Base-by-base conservation (phyloP, 345 rosid species). In the Eucalyptus curtisii region DNA sequence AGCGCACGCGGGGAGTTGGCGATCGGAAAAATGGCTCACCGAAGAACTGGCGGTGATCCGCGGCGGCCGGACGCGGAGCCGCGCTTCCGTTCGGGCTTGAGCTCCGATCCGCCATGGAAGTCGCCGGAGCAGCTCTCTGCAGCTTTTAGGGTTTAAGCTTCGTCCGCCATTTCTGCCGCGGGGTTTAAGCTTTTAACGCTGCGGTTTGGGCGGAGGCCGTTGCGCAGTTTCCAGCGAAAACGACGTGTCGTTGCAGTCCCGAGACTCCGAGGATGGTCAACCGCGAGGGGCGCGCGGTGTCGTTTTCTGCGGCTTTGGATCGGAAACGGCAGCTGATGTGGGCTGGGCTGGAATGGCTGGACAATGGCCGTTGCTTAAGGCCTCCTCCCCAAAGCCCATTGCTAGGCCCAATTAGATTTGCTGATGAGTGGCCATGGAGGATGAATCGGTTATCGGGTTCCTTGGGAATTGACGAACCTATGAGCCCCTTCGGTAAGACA, bases 101-200 rank as follows among this genome's bases (percentile, higher is more conserved):
- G 64, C 66, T 40, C 30, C 17, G 79, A 57, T 55, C 88, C 59
- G 86, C 88, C 91, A 90, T 90, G 85, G 89, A 81, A 27, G 88
- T 40, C 82, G 82, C 82, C 15, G 27, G 47, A 76, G 15, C 30
- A 76, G 47, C 47, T 20, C 27, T 64, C 82, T 76, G 30, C 15
- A 20, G 13, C 82, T 76, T 20, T 13, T 76, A 76, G 82, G 82
- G 82, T 76, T 76, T 71, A 71, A 71, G 81, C 80, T 68, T 68
- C 61, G 61, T 55, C 61, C 61, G 30, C 61, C 61, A 55, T 55
- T 55, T 55, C 24, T 55, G 24, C 82, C 3, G 13, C 3, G 12
- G 82, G 82, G 47, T 76, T 76, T 76, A 76, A 76, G 47, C 30
- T 24, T 55, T 55, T 55, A 5, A 71, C 5, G 45, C 30, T 20